Percentiles rank a stretch among this genome's conserved stretches.
These are phyloP conservation scores for Dillenia turbinata DNA, from an alignment of 164 flowering plant species.

Conservation along the genomic window DNA sequence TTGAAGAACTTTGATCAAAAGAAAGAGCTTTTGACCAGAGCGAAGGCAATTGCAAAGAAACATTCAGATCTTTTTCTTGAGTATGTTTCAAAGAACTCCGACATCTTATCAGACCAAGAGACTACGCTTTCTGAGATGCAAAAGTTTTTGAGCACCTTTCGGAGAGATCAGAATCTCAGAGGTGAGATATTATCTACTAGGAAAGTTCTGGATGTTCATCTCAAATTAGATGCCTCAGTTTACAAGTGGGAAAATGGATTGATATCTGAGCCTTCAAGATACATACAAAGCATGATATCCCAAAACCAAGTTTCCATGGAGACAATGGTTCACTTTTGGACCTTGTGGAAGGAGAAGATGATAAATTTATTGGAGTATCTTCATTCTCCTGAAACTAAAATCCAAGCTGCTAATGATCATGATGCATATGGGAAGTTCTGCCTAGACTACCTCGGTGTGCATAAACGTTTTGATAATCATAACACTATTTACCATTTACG, in stretches of 20 bases:
- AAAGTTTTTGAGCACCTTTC: conserved; percentile 22
- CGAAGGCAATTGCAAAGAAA: conserved; percentile 29
- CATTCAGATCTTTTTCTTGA: conserved; percentile 21
- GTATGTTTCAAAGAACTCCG: conserved; percentile 28
- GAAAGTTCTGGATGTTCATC: conserved; percentile 49
- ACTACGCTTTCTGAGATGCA: conserved; percentile 21
- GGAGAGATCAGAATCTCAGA: conserved; percentile 18
- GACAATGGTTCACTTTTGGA: conserved; percentile 51
- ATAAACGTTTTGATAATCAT: conserved; percentile 13
- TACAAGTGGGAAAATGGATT: conserved; percentile 36
- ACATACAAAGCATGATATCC: conserved; percentile 17
- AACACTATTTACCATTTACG: conserved; percentile 22
- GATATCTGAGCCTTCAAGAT: conserved; percentile 13
- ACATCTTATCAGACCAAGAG: conserved; percentile 25
- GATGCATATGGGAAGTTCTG: conserved; percentile 30
- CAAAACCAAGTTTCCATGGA: conserved; percentile 27
- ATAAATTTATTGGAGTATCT: conserved; percentile 29
- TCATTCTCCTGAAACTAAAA: conserved; percentile 6
- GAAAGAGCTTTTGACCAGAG: conserved; percentile 38
- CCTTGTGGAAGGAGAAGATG: conserved; percentile 34
- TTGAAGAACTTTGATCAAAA: conserved; percentile 34
- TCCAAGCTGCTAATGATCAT: conserved; percentile 10
- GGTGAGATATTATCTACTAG: conserved; percentile 39
- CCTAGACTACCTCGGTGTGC: conserved; percentile 51
- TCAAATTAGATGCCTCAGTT: conserved; percentile 19